A percentile compares a stretch with the other conserved stretches of the same genome.
phyloP scores from a whole-genome alignment of 2,329 filamentous ascomycete species.

The Karstenula rhodostoma region DNA sequence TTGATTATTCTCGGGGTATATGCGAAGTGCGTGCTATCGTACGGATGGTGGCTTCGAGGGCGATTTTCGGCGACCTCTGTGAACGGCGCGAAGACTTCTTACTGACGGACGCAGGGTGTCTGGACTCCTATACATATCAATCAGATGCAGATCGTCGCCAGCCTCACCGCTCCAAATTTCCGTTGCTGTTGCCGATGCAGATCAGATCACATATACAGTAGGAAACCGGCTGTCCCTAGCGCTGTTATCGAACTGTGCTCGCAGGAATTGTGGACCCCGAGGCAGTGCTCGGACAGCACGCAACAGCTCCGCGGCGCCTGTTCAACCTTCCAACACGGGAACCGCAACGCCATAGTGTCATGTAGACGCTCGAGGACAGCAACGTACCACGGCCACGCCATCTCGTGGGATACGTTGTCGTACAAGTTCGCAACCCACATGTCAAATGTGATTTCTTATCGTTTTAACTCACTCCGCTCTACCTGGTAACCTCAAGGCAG shows the following conservation, averaged over 20 bases:
- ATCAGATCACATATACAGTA: not conserved
- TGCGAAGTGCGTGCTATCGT: not conserved
- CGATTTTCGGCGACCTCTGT: not conserved
- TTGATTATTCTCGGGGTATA: not conserved
- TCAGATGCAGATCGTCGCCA: not conserved
- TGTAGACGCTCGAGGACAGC: not conserved
- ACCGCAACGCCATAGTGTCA: not conserved
- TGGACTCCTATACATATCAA: conserved; percentile 4
- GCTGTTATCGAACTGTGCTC: not conserved
- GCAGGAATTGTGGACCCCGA: not conserved
- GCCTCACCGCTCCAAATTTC: conserved; percentile 1
- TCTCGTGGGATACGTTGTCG: not conserved
- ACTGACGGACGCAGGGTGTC: conserved; percentile 10
- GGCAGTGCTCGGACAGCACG: not conserved
- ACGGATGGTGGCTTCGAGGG: not conserved
- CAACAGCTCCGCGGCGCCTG: not conserved
- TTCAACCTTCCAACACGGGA: not conserved
- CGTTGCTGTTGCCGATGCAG: conserved; percentile 8
- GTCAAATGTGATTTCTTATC: not conserved
- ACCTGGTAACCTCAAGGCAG: not conserved
- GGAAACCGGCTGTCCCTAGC: not conserved
- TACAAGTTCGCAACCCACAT: not conserved
- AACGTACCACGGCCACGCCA: not conserved
- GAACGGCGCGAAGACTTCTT: not conserved
- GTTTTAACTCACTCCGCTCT: not conserved